Evolutionary conservation across 2,329 filamentous ascomycete species (phyloP), one percentile per base, ranked within the genome.

Genomic region (Arachnomyces sp.): DNA sequence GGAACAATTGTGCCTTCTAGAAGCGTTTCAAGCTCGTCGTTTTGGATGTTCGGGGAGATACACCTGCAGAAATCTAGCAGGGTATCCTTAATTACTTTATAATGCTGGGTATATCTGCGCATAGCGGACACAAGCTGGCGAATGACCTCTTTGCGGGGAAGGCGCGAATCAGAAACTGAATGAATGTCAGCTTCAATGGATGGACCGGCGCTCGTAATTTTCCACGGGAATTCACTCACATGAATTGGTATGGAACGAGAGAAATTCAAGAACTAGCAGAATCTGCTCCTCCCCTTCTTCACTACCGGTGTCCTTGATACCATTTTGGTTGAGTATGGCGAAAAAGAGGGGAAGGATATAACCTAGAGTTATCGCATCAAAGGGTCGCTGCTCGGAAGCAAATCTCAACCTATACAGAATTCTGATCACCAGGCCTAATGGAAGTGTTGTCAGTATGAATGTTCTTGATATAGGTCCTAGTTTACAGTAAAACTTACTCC

Each of bases 21-120:
- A n/a, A 96, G 73, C 12, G 85, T 77, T 8, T 70, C 65, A 41
- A 92, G 81, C 64, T 98, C 93, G 2, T 74, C 64, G 3, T 71
- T 60, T 41, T 63, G 80, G 49, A 95, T 88, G 53, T 87, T 94
- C 2, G 84, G 79, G 2, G 90, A 83, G 38, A 96, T 74, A 48
- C 82, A 89, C 44, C 88, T 81, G 54, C 85, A 86, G 49, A 93
- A 75, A 59, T 96, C 87, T 39, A 83, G 74, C 47, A 98, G 77
- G 54, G 87, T 94, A 62, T 98, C 92, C 60, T 90, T 94, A 64
- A 95, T 79, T 43, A 89, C 71, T 64, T 94, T 94, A 69, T 95
- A 95, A 63, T 98, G 92, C 56, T 94, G 88, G 33, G 80, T 82
- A 60, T 94, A 94, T 44, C 68, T 76, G 58, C 93, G 85, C 84